A percentile compares a stretch with the other conserved stretches of the same genome.
These are phyloP conservation scores for Globisporangium orthogonon DNA, from an alignment of 352 stramenopile genomes.

Conservation along the genomic window DNA sequence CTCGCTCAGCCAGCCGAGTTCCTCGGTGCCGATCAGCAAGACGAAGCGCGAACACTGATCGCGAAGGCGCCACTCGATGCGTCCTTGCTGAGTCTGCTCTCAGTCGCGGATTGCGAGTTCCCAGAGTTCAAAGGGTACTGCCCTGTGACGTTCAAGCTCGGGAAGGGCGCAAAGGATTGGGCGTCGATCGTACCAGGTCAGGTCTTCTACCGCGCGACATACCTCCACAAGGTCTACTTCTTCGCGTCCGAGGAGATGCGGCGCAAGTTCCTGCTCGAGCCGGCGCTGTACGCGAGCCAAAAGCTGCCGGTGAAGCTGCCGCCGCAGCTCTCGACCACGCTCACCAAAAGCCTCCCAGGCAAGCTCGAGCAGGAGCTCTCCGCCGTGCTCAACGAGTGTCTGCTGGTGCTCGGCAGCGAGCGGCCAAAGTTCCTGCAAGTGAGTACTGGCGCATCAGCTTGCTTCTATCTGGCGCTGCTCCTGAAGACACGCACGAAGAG, in stretches of 20 bases:
- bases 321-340: conserved; percentile 27
- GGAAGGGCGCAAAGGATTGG: conserved; percentile 30
- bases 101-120: conserved; percentile 57
- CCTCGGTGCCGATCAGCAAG: conserved; percentile 25
- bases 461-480: conserved; percentile 48
- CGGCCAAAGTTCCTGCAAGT: conserved; percentile 57
- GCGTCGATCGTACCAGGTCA: conserved; percentile 40
- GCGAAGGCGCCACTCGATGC: conserved; percentile 36
- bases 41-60: conserved; percentile 25
- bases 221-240: conserved; percentile 49
- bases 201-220: conserved; percentile 59
- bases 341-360: conserved; percentile 46
- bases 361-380: conserved; percentile 59
- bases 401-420: conserved; percentile 42
- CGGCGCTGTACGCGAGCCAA: conserved; percentile 29
- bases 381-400: conserved; percentile 48
- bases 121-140: conserved; percentile 73
- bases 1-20: conserved; percentile 22
- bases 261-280: conserved; percentile 39
- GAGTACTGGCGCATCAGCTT: conserved; percentile 30
- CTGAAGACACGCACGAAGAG: conserved; percentile 33
- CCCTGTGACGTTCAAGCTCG: conserved; percentile 52
- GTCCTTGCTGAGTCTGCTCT: conserved; percentile 58
- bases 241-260: conserved; percentile 45
- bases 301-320: conserved; percentile 60